A percentile compares a stretch with the other conserved stretches of the same genome.
phyloP scores from a whole-genome alignment of 2,329 filamentous ascomycete species.

The Volutella citrinella region DNA sequence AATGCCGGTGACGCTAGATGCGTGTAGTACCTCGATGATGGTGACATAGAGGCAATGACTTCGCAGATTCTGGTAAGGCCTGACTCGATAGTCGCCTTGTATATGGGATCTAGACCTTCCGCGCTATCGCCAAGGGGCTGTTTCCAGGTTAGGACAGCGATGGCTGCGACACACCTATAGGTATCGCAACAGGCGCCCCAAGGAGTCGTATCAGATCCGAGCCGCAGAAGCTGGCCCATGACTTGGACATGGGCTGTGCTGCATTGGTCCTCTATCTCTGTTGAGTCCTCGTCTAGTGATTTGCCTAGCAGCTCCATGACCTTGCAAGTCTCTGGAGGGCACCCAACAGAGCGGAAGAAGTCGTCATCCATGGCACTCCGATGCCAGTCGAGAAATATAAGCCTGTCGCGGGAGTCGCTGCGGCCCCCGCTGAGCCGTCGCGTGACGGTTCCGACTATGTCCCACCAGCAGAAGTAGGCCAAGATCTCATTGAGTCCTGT shows the following conservation, averaged over 20 bases:
- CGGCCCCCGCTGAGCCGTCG: constrained; percentile 6
- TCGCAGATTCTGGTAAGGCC: constrained; percentile 35
- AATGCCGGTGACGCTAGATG: constrained; percentile 37
- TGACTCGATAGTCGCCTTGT: constrained; percentile 21
- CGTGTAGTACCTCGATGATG: constrained; percentile 35
- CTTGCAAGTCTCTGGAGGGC: constrained; percentile 35
- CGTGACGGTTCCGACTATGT: constrained; percentile 30
- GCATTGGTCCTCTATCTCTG: no score
- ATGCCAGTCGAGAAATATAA: constrained; percentile 41
- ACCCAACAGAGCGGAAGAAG: constrained; percentile 37
- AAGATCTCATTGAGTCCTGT: constrained; percentile 36
- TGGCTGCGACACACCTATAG: constrained; percentile 33
- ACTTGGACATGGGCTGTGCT: no score
- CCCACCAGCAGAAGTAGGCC: constrained; percentile 39
- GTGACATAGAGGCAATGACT: constrained; percentile 27
- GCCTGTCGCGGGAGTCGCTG: background rate
- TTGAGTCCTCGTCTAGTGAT: no score
- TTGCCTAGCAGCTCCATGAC: constrained; percentile 33
- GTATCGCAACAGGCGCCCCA: constrained; percentile 26
- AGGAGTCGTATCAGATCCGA: constrained; percentile 14
- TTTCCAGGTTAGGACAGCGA: constrained; percentile 34
- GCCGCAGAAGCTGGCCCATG: constrained; percentile 24
- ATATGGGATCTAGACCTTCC: no score
- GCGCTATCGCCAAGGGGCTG: no score
- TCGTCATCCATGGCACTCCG: constrained; percentile 28